A percentile compares a stretch with the other conserved stretches of the same genome.
phyloP scores from a whole-genome alignment of 345 rosid species.

The Anastatica hierochuntica region DNA sequence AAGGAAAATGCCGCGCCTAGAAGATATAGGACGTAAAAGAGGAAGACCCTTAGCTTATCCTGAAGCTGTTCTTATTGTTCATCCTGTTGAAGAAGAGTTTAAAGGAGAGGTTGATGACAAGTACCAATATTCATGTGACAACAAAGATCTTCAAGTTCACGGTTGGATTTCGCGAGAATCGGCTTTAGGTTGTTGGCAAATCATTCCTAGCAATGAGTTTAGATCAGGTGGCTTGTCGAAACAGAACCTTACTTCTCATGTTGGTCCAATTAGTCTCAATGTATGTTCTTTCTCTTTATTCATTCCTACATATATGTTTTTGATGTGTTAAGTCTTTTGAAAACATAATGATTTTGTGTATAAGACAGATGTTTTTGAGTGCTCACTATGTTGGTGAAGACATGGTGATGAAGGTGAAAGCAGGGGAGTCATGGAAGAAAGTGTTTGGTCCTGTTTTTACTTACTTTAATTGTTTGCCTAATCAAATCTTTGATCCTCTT shows the following conservation, averaged over 20 bases:
- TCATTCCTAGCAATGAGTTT: constrained; percentile 59
- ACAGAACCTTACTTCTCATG: constrained; percentile 62
- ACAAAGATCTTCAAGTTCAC: constrained; percentile 59
- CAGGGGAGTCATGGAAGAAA: constrained; percentile 84
- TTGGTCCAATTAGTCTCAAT: too few species aligned
- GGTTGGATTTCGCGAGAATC: constrained; percentile 68
- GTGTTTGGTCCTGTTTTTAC: constrained; percentile 78
- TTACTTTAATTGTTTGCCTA: constrained; percentile 41
- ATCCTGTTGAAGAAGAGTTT: constrained; percentile 71
- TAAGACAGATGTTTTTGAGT: constrained; percentile 66
- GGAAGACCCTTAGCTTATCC: constrained; percentile 54
- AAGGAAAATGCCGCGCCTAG: constrained; percentile 74
- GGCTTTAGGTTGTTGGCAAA: constrained; percentile 65
- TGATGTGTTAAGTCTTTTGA: not conserved
- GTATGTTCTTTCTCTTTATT: constrained; percentile 13
- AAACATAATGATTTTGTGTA: not conserved
- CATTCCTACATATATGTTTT: not conserved
- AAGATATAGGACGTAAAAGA: constrained; percentile 51
- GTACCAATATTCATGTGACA: constrained; percentile 78
- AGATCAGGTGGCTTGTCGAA: constrained; percentile 54
- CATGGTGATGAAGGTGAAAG: constrained; percentile 49
- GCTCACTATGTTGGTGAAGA: constrained; percentile 86
- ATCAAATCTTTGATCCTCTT: constrained; percentile 27
- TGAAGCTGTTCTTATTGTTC: constrained; percentile 70
- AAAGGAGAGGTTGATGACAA: constrained; percentile 95